Conservation (phyloP, 768 basidiomycete species). For the Suillus sp. region DNA sequence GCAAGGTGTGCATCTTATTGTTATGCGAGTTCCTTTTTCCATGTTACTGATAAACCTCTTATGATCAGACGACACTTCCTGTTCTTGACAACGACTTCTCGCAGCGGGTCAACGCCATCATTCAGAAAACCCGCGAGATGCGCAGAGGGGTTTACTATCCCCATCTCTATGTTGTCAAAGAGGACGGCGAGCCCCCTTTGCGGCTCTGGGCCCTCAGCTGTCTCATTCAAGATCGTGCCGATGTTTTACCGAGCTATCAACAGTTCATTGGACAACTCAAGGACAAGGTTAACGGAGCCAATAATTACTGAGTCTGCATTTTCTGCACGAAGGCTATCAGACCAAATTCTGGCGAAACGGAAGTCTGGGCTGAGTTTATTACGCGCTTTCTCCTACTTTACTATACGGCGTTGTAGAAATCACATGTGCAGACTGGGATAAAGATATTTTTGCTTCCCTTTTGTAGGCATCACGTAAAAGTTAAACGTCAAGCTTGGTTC, state of each 20-base stretch:
- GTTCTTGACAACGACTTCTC: slow-evolving; percentile 91
- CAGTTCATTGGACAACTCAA: slow-evolving; percentile 90
- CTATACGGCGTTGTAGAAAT: slow-evolving; percentile 5
- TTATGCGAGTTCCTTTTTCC: neutral
- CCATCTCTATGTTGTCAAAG: slow-evolving; percentile 95
- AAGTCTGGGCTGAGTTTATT: slow-evolving; percentile 9
- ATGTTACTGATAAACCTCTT: slow-evolving; percentile 10
- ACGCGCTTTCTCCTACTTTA: neutral
- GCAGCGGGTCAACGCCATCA: slow-evolving; percentile 90
- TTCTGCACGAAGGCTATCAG: neutral
- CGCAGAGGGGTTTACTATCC: slow-evolving; percentile 91
- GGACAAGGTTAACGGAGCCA: slow-evolving; percentile 63
- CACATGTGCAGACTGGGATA: neutral
- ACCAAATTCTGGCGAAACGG: neutral
- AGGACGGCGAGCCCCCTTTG: slow-evolving; percentile 94
- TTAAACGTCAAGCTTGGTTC: neutral
- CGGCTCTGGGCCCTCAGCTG: slow-evolving; percentile 93
- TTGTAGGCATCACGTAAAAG: neutral
- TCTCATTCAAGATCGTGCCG: slow-evolving; percentile 94
- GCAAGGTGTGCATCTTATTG: slow-evolving; percentile 65
- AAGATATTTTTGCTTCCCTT: slow-evolving; percentile 1
- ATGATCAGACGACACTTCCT: slow-evolving; percentile 77
- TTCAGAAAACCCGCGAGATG: slow-evolving; percentile 94
- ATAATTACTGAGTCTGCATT: slow-evolving; percentile 28
- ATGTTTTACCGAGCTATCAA: slow-evolving; percentile 93